These are phyloP conservation scores for Groenewaldozyma salmanticensis DNA, from an alignment of 805 yeast species.

Conservation along the genomic window DNA sequence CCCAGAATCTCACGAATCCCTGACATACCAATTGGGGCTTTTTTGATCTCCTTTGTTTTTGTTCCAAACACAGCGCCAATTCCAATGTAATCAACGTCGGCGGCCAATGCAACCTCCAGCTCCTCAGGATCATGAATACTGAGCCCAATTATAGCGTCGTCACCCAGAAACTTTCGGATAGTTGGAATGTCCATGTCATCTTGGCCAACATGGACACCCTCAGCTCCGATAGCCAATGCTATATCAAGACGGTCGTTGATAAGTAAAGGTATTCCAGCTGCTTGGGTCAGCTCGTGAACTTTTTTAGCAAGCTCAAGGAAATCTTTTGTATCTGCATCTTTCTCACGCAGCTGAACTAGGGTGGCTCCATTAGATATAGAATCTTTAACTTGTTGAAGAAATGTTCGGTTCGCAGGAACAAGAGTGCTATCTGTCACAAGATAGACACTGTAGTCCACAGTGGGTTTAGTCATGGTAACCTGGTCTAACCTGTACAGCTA, in stretches of 20 bases:
- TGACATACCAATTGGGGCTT: conserved; percentile 55
- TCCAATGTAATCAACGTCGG: conserved; percentile 70
- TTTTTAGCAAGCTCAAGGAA: conserved; percentile 53
- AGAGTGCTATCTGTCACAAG: conserved; percentile 72
- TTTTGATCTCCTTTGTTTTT: conserved; percentile 51
- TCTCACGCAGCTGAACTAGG: conserved; percentile 76
- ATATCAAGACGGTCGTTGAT: conserved; percentile 85
- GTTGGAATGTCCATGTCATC: conserved; percentile 61
- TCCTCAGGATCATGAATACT: conserved; percentile 57
- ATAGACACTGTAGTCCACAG: conserved; percentile 52
- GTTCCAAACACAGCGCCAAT: conserved; percentile 75
- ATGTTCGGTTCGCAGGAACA: conserved; percentile 50
- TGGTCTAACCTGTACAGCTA: no score
- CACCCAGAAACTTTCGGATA: conserved; percentile 55
- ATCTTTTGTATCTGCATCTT: conserved; percentile 53
- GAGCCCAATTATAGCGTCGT: conserved; percentile 69
- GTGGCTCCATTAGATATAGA: conserved; percentile 70
- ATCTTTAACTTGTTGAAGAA: conserved; percentile 48
- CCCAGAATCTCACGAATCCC: conserved; percentile 51
- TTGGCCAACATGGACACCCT: conserved; percentile 90
- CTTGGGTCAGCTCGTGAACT: conserved; percentile 53
- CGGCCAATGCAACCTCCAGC: conserved; percentile 38
- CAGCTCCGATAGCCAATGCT: conserved; percentile 82
- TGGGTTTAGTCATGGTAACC: background rate
- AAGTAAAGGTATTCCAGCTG: conserved; percentile 59